Percentiles rank a stretch among this genome's conserved stretches.
phyloP scores from a whole-genome alignment of 2,329 filamentous ascomycete genomes.

The Ceratocystis albifundus region DNA sequence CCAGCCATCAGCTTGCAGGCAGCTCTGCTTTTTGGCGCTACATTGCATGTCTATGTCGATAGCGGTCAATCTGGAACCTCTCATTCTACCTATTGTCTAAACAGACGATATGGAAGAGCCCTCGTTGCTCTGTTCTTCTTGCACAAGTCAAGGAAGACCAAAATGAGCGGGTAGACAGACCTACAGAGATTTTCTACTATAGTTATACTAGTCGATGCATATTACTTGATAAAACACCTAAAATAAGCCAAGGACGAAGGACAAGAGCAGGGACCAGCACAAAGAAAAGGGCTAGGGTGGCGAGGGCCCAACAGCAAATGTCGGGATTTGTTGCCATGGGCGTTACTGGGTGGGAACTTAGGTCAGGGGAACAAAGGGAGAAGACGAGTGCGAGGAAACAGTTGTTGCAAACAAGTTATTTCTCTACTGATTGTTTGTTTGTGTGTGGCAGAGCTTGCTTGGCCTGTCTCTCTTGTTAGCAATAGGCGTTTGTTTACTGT shows the following conservation, averaged over 20 bases:
- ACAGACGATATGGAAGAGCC: neutral
- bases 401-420: slow-evolving; percentile 24
- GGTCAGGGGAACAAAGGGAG: neutral
- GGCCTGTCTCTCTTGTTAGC: neutral
- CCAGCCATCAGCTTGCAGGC: neutral
- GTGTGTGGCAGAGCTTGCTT: neutral
- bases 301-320: slow-evolving; percentile 1
- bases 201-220: too few relatives aligned
- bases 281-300: neutral
- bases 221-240: neutral
- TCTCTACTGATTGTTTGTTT: neutral
- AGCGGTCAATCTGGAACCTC: neutral
- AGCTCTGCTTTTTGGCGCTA: neutral
- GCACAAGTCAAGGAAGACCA: neutral
- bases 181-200: too few relatives aligned
- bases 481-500: too few relatives aligned
- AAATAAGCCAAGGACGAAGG: neutral
- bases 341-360: slow-evolving; percentile 13
- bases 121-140: neutral
- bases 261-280: neutral
- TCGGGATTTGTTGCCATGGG: slow-evolving; percentile 16
- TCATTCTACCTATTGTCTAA: too few relatives aligned
- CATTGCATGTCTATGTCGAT: neutral
- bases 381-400: neutral
- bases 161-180: too few relatives aligned